Evolutionary conservation across 768 basidiomycete species (phyloP).

Genomic region (Tylopilus vinaceipallidus): DNA sequence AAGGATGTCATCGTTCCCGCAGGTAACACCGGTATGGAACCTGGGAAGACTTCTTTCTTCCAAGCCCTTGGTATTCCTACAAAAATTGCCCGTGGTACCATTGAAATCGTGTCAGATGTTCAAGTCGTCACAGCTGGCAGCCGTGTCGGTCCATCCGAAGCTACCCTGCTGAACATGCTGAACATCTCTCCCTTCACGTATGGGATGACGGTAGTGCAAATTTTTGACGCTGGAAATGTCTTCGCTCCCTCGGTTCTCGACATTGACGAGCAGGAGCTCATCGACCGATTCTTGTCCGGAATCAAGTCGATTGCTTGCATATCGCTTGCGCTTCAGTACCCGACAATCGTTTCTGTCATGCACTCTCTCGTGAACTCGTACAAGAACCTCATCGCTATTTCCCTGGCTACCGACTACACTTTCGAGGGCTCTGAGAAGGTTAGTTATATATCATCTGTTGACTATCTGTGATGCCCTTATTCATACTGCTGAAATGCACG

Average conservation of each 20-base stretch:
- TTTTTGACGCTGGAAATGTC: slow-evolving; percentile 90
- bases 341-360: slow-evolving; percentile 88
- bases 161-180: slow-evolving; percentile 98
- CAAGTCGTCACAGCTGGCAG: slow-evolving; percentile 91
- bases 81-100: slow-evolving; percentile 99
- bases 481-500: slow-evolving; percentile 72
- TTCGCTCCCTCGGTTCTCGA: slow-evolving; percentile 92
- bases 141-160: slow-evolving; percentile 96
- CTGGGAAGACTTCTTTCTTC: slow-evolving; percentile 99
- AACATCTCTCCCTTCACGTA: slow-evolving; percentile 99
- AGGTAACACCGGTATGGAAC: slow-evolving; percentile 99
- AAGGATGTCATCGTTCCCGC: slow-evolving; percentile 90
- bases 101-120: slow-evolving; percentile 97
- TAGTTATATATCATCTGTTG: slow-evolving; percentile 24
- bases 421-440: slow-evolving; percentile 96
- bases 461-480: slow-evolving; percentile 24
- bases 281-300: slow-evolving; percentile 89
- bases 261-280: slow-evolving; percentile 85
- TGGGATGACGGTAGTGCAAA: slow-evolving; percentile 98
- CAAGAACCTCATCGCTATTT: slow-evolving; percentile 95
- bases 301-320: slow-evolving; percentile 95
- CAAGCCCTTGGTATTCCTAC: slow-evolving; percentile 99
- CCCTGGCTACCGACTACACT: slow-evolving; percentile 88
- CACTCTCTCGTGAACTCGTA: slow-evolving; percentile 98
- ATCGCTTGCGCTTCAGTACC: slow-evolving; percentile 94